Base-by-base conservation (phyloP, 139 green algal genomes). In the Zygnema cylindricum region DNA sequence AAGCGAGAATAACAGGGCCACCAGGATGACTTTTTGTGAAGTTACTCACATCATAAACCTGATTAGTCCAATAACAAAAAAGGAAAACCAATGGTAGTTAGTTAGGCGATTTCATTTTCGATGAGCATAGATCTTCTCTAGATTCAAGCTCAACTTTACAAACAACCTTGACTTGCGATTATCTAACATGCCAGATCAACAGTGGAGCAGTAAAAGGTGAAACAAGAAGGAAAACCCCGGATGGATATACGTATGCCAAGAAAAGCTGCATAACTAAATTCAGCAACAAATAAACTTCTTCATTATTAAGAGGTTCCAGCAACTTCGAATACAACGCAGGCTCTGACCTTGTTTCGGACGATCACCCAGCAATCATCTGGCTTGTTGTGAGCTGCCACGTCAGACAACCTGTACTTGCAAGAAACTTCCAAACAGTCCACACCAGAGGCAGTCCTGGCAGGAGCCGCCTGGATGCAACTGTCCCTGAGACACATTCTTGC, bases 31-130 rank as follows among this genome's bases (percentile, higher is more conserved):
- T 36, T 42, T 78, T 38, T 21, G 79, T 79, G 75, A 94, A 93
- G 11, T 71, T 86, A 32, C 82, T 94, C 25, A 96, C 91, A 77
- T 96, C 93, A 87, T 96, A 95, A 39, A 93, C 93, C 92, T 94
- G 89, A 25, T 42, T 1, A 36, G n/a, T n/a, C n/a, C n/a, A n/a
- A n/a, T n/a, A n/a, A n/a, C n/a, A n/a, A n/a, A n/a, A n/a, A n/a
- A n/a, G n/a, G n/a, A n/a, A n/a, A n/a, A n/a, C n/a, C n/a, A n/a
- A n/a, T n/a, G n/a, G n/a, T n/a, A n/a, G n/a, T n/a, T n/a, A n/a
- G n/a, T n/a, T n/a, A n/a, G n/a, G n/a, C n/a, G n/a, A n/a, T n/a
- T n/a, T n/a, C n/a, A n/a, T n/a, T n/a, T n/a, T n/a, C n/a, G n/a
- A n/a, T n/a, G n/a, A n/a, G n/a, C n/a, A n/a, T n/a, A 11, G 2